Evolutionary conservation across 768 basidiomycete genomes (phyloP).

Genomic region (Favolaschia claudopus): DNA sequence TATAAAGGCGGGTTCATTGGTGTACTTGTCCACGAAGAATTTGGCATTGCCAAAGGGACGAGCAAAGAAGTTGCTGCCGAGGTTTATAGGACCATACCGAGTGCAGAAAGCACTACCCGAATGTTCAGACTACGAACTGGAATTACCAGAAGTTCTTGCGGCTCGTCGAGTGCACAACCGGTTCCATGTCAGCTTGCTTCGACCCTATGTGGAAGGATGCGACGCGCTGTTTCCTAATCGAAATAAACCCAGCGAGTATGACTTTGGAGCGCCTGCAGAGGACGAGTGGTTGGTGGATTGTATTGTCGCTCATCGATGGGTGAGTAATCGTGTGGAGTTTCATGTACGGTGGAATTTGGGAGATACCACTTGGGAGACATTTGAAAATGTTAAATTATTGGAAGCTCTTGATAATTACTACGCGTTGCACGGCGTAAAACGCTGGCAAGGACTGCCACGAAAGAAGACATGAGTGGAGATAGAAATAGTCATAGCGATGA

Average conservation of each 20-base stretch:
- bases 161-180: slow-evolving; percentile 37
- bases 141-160: slow-evolving; percentile 34
- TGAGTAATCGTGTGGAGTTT: slow-evolving; percentile 27
- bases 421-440: slow-evolving; percentile 32
- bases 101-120: slow-evolving; percentile 29
- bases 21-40: slow-evolving; percentile 47
- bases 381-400: slow-evolving; percentile 31
- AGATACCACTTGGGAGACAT: slow-evolving; percentile 41
- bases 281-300: slow-evolving; percentile 48
- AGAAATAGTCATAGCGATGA: no score
- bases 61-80: slow-evolving; percentile 44
- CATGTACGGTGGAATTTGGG: slow-evolving; percentile 41
- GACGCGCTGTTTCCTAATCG: slow-evolving; percentile 44
- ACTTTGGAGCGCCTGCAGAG: slow-evolving; percentile 41
- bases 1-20: slow-evolving; percentile 33
- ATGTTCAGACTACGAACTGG: slow-evolving; percentile 37
- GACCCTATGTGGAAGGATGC: slow-evolving; percentile 37
- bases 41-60: slow-evolving; percentile 40
- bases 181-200: slow-evolving; percentile 45
- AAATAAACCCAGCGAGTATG: slow-evolving; percentile 37
- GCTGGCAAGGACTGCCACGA: slow-evolving; percentile 15
- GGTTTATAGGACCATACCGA: slow-evolving; percentile 47
- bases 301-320: slow-evolving; percentile 35
- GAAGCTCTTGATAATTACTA: slow-evolving; percentile 39
- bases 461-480: no score